phyloP scores from a whole-genome alignment of 2,329 filamentous ascomycete genomes.

The Lachnellula occidentalis region DNA sequence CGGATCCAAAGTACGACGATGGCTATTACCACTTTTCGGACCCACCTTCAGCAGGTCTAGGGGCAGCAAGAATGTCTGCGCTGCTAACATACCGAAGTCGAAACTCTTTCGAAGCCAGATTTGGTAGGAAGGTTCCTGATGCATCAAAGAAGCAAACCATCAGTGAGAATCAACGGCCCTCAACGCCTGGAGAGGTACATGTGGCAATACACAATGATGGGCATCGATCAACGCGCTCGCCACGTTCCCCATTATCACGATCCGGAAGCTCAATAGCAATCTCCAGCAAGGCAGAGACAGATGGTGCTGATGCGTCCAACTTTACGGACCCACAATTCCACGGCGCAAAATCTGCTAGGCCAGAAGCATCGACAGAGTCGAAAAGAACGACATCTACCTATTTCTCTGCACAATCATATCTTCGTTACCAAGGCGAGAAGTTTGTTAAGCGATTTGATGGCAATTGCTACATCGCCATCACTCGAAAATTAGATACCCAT shows the following conservation, averaged over 20 bases:
- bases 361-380: slow-evolving; percentile 30
- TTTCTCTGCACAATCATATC: slow-evolving; percentile 95
- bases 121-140: slow-evolving; percentile 88
- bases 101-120: slow-evolving; percentile 93
- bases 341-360: slow-evolving; percentile 49
- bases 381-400: slow-evolving; percentile 62
- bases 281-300: slow-evolving; percentile 16
- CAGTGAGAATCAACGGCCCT: slow-evolving; percentile 56
- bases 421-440: slow-evolving; percentile 93
- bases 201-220: slow-evolving; percentile 82
- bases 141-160: slow-evolving; percentile 79
- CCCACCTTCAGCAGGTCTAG: slow-evolving; percentile 78
- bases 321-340: slow-evolving; percentile 66
- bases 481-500: slow-evolving; percentile 94
- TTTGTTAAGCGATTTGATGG: slow-evolving; percentile 97
- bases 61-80: slow-evolving; percentile 93
- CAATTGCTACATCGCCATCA: slow-evolving; percentile 99
- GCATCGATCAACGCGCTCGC: slow-evolving; percentile 57
- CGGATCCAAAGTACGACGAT: slow-evolving; percentile 96
- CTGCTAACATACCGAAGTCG: slow-evolving; percentile 93
- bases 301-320: slow-evolving; percentile 29
- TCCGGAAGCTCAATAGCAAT: slow-evolving; percentile 31
- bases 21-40: slow-evolving; percentile 89
- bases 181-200: slow-evolving; percentile 56
- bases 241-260: slow-evolving; percentile 44